Evolutionary conservation across 208 protist species (phyloP), one percentile per base, ranked within the genome.

Genomic region (Angomonas deanei): DNA sequence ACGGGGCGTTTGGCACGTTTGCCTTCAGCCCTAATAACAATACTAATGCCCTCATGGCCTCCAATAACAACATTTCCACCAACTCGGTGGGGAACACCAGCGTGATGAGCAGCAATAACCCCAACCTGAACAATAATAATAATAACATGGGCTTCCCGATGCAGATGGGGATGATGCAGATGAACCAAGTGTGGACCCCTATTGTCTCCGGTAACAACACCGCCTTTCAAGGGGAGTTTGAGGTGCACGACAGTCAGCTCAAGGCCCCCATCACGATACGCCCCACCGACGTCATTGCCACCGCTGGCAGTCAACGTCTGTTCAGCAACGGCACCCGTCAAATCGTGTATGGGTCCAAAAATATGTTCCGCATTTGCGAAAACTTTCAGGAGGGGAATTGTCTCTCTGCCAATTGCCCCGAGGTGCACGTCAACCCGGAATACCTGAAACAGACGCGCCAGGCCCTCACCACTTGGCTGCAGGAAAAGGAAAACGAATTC

Each of bases 191-290:
- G n/a, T n/a, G n/a, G n/a, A n/a, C n/a, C n/a, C n/a, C n/a, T n/a
- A n/a, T 39, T 39, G 5, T 39, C 34, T 39, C 34, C 34, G n/a
- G n/a, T n/a, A n/a, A n/a, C n/a, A n/a, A n/a, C n/a, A n/a, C n/a
- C n/a, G n/a, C n/a, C n/a, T n/a, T n/a, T n/a, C n/a, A n/a, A n/a
- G n/a, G 48, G n/a, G 46, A 48, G 27, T 90, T 80, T 72, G 82
- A 90, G 61, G 80, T 82, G 33, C 75, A 88, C 68, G 86, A 90
- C 60, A 86, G 70, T 48, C 71, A 86, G 53, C 72, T 89, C 19
- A 93, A 89, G 72, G 74, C 76, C 0, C 80, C 82, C 46, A 79
- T 89, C 34, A 31, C 70, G 21, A 77, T 92, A 19, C 66, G 50
- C 3, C 68, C 57, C n/a, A 49, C 34, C 63, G 76, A 77, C 30